phyloP scores from a whole-genome alignment of 768 basidiomycete genomes.

The Amanita rimosa region DNA sequence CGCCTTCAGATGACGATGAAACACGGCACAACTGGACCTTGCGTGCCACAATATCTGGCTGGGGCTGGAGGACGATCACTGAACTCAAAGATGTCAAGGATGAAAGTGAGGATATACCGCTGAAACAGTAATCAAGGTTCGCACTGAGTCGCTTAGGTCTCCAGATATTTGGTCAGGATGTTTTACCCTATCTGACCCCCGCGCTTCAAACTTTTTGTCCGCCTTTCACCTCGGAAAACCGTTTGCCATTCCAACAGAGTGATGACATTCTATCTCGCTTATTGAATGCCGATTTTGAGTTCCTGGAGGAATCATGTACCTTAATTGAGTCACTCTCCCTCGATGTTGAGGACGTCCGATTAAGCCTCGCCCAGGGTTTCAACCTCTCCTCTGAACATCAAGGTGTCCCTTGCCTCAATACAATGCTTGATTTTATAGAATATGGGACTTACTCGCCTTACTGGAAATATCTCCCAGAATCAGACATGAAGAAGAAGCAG shows the following conservation, averaged over 20 bases:
- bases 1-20: constrained; percentile 27
- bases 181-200: constrained; percentile 50
- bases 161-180: constrained; percentile 49
- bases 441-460: constrained; percentile 53
- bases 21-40: constrained; percentile 35
- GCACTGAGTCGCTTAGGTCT: neutral
- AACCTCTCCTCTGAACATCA: constrained; percentile 46
- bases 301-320: constrained; percentile 64
- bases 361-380: constrained; percentile 57
- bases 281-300: constrained; percentile 56
- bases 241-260: constrained; percentile 25
- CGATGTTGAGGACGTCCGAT: constrained; percentile 67
- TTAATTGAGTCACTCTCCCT: constrained; percentile 68
- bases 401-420: constrained; percentile 45
- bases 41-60: constrained; percentile 53
- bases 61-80: constrained; percentile 70
- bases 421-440: constrained; percentile 68
- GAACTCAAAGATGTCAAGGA: constrained; percentile 66
- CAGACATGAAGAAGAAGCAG: constrained; percentile 47
- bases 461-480: constrained; percentile 44
- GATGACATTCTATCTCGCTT: constrained; percentile 33
- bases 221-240: constrained; percentile 28
- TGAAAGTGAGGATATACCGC: constrained; percentile 37
- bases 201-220: constrained; percentile 52
- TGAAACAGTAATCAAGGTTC: neutral